A percentile compares a stretch with the other conserved stretches of the same genome.
Evolutionary conservation across 2,329 filamentous ascomycete genomes (phyloP).

Genomic region (Nothophoma quercina): DNA sequence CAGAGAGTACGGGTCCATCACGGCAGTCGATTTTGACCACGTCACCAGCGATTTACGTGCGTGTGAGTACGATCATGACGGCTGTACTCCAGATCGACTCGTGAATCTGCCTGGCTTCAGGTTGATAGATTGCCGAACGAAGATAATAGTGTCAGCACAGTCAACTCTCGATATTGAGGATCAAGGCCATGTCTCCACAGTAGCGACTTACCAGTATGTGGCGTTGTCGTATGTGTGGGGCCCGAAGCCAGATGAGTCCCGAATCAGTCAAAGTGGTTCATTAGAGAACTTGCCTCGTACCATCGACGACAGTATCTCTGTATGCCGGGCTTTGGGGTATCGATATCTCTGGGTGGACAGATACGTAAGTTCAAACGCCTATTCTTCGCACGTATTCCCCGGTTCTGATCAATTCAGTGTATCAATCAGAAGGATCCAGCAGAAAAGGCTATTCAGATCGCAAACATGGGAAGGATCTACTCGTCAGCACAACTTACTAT

Average conservation of each 20-base stretch:
- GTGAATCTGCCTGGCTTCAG: not conserved
- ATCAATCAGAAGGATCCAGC: not conserved
- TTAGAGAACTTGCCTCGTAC: not conserved
- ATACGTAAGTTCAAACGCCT: not conserved
- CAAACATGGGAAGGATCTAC: constrained; percentile 1
- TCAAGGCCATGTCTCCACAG: not conserved
- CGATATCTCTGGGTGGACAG: not conserved
- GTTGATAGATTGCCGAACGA: not conserved
- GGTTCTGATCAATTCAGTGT: not conserved
- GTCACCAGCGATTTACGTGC: not conserved
- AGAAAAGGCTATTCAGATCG: not conserved
- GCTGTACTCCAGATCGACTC: not conserved
- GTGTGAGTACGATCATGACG: not conserved
- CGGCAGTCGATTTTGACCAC: not conserved
- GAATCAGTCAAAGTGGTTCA: not conserved
- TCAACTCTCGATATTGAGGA: not conserved
- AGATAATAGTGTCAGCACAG: not conserved
- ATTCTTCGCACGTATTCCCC: not conserved
- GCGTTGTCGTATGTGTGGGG: not conserved
- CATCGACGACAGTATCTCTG: not conserved
- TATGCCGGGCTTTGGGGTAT: not conserved
- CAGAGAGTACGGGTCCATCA: not conserved
- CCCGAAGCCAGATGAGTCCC: not conserved
- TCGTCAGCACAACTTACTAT: constrained; percentile 1
- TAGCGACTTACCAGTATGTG: not conserved